Percentiles rank a stretch among this genome's conserved stretches.
Evolutionary conservation across 495 filamentous ascomycete genomes (phyloP).

Genomic region (Evernia prunastri): DNA sequence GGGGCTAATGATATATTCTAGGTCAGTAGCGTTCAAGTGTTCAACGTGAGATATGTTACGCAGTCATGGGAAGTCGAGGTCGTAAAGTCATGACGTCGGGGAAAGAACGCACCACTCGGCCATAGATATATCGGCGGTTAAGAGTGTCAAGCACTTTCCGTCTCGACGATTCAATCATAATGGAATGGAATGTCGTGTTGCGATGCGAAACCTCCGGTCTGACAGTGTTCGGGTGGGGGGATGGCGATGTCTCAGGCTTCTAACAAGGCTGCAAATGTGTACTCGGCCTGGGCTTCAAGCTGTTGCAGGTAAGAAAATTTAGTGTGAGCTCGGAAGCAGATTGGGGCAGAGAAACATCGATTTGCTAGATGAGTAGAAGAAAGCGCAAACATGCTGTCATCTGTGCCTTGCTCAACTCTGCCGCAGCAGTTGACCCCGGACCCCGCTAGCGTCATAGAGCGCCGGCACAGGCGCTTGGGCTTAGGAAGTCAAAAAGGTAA

Average conservation of each 20-base stretch:
- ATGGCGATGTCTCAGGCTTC: neutral
- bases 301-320: neutral
- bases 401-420: neutral
- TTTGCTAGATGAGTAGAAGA: neutral
- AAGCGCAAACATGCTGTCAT: constrained; percentile 2
- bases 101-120: constrained; percentile 60
- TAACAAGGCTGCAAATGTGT: neutral
- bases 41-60: neutral
- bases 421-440: neutral
- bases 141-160: constrained; percentile 59
- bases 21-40: constrained; percentile 25
- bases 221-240: constrained; percentile 5
- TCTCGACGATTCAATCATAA: constrained; percentile 45
- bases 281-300: neutral
- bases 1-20: constrained; percentile 51
- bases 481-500: too few species aligned
- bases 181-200: constrained; percentile 3
- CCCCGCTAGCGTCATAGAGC: neutral
- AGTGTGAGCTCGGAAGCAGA: neutral
- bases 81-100: constrained; percentile 19
- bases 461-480: constrained; percentile 3
- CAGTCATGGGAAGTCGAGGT: constrained; percentile 10
- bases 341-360: neutral
- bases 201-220: neutral
- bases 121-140: constrained; percentile 74